A percentile compares a stretch with the other conserved stretches of the same genome.
These are phyloP conservation scores for Syzygium aqueum DNA, from an alignment of 345 rosid species.

Conservation along the genomic window DNA sequence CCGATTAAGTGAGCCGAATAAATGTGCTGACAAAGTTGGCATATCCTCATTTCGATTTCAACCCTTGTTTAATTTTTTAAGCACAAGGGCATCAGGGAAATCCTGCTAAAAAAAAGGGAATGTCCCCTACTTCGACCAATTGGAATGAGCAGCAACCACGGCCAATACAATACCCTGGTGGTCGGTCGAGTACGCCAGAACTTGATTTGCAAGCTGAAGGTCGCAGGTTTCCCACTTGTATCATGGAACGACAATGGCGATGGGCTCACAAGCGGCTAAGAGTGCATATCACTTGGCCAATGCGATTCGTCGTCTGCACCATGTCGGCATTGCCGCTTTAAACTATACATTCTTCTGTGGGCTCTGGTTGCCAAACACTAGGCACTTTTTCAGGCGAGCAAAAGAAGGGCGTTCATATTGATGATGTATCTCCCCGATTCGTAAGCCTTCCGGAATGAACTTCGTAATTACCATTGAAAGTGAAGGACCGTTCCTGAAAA, in stretches of 20 bases:
- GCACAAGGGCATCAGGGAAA: neutral
- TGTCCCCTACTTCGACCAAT: neutral
- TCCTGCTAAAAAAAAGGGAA: neutral
- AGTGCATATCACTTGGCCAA: neutral
- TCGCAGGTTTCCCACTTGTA: neutral
- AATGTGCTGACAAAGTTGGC: neutral
- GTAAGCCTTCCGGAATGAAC: no score
- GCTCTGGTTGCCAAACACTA: neutral
- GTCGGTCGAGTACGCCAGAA: neutral
- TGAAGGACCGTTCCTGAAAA: no score
- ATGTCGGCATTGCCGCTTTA: neutral
- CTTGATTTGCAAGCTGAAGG: neutral
- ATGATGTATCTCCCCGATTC: no score
- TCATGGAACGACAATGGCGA: neutral
- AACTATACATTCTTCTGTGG: neutral
- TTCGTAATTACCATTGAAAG: no score
- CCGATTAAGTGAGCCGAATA: no score
- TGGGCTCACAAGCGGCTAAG: neutral
- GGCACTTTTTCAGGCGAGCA: neutral
- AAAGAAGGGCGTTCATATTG: no score
- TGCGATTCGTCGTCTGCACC: neutral
- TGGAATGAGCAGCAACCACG: no score
- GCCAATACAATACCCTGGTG: neutral
- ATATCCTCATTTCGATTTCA: neutral
- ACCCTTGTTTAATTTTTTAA: neutral